Base-by-base conservation (phyloP, 805 yeast genomes). In the Wickerhamiella alocasiicola region DNA sequence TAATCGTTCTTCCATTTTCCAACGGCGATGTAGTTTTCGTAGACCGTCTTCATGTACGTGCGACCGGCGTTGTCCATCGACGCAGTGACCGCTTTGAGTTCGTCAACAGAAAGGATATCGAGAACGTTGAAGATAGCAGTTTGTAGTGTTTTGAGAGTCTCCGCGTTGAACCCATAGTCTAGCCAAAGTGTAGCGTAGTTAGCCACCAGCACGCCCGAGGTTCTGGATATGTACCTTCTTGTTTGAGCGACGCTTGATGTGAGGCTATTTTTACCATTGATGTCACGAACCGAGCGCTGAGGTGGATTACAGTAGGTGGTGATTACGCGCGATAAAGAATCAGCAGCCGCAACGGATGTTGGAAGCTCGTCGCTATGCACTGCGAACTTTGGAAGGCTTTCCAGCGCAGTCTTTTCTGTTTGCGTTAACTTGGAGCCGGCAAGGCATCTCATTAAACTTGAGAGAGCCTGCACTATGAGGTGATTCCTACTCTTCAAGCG, bases 1-100 rank as follows among this genome's bases (percentile, higher is more conserved):
- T 55, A 72, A 36, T 67, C 70, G 46, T 74, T 83, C 44, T 63
- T 72, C 95, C 95, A 87, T 57, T 80, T 81, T 36, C 94, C 95
- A 45, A 67, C 68, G 53, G 70, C 76, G 55, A 72, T 74, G 62
- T 83, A 88, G 46, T 79, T 82, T 6, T 72, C 72, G 51, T 81
- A 83, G 30, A 87, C 53, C 0, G 72, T 64, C 52, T 70, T 76
- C 65, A 76, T 79, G 50, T 77, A 74, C 1, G 75, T 66, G 49
- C 82, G 71, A 3, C 91, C 80, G 29, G 81, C 71, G 17, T 62
- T 55, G 49, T 88, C 95, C 50, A 85, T 60, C 5, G 77, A 68
- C 3, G 76, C 66, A 52, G 72, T 81, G 16, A 79, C 68, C 25
- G 74, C 56, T 39, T 66, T 70, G 41, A 85, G 59, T 49, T 85